Evolutionary conservation across 2,329 filamentous ascomycete genomes (phyloP).

Genomic region (Colletotrichum tabaci): DNA sequence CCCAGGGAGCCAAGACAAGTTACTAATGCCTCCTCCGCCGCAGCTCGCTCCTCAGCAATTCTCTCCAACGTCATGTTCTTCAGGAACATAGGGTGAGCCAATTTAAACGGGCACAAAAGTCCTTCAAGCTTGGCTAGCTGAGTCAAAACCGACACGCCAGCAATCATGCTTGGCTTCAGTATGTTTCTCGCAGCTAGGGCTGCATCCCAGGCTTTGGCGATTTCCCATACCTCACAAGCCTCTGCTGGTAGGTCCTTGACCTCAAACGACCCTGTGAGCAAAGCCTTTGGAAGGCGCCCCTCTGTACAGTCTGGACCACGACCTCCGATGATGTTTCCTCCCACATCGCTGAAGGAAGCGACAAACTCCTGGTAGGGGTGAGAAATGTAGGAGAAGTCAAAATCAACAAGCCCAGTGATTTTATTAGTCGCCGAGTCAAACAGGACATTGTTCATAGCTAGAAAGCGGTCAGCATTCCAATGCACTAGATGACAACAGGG

Average conservation of each 20-base stretch:
- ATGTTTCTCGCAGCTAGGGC: not conserved
- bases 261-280: not conserved
- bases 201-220: not conserved
- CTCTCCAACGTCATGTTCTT: not conserved
- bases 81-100: not conserved
- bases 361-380: not conserved
- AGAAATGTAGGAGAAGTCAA: too few relatives aligned
- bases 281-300: not conserved
- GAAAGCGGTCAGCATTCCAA: not conserved
- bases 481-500: not conserved
- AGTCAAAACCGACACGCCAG: not conserved
- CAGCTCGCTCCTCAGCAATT: not conserved
- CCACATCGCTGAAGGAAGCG: not conserved
- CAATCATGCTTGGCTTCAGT: not conserved
- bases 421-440: too few relatives aligned
- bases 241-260: not conserved
- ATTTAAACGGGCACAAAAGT: not conserved
- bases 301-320: not conserved
- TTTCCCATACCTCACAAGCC: not conserved
- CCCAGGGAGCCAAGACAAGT: not conserved
- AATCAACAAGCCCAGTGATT: too few relatives aligned
- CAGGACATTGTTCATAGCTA: not conserved
- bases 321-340: not conserved
- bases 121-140: not conserved
- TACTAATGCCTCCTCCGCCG: not conserved